Conservation (phyloP, 2,329 filamentous ascomycete species). For the Phaeosphaeria sp. region DNA sequence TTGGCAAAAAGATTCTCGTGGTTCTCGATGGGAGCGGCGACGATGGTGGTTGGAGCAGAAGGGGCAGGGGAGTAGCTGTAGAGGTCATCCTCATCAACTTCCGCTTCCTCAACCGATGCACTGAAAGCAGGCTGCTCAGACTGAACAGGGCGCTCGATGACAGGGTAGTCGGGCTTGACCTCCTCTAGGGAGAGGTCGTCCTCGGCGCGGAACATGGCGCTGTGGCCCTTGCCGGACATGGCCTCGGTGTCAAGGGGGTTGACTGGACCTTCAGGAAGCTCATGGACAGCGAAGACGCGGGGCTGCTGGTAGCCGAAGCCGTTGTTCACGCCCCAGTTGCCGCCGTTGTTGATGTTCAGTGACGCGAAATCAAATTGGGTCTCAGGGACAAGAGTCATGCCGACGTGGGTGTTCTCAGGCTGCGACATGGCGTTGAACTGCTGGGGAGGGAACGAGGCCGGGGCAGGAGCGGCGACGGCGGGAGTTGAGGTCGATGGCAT, state of each 20-base stretch:
- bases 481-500: slow-evolving; percentile 40
- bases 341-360: slow-evolving; percentile 63
- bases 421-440: slow-evolving; percentile 54
- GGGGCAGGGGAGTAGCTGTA: slow-evolving; percentile 56
- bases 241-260: slow-evolving; percentile 64
- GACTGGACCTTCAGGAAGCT: slow-evolving; percentile 69
- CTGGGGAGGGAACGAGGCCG: slow-evolving; percentile 61
- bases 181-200: slow-evolving; percentile 50
- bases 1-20: slow-evolving; percentile 54
- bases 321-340: slow-evolving; percentile 61
- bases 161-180: slow-evolving; percentile 58
- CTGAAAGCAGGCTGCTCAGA: slow-evolving; percentile 23
- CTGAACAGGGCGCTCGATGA: slow-evolving; percentile 52
- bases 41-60: slow-evolving; percentile 50
- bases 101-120: slow-evolving; percentile 41
- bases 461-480: slow-evolving; percentile 48
- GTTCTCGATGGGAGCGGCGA: slow-evolving; percentile 31
- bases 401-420: slow-evolving; percentile 68
- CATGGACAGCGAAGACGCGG: slow-evolving; percentile 75
- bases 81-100: slow-evolving; percentile 62
- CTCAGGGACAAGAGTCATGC: slow-evolving; percentile 85
- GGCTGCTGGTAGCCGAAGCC: slow-evolving; percentile 60
- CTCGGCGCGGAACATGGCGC: slow-evolving; percentile 41
- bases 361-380: slow-evolving; percentile 76
- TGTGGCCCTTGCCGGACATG: slow-evolving; percentile 72